Evolutionary conservation across 2,329 filamentous ascomycete genomes (phyloP).

Genomic region (Chaetomiaceae sp.): DNA sequence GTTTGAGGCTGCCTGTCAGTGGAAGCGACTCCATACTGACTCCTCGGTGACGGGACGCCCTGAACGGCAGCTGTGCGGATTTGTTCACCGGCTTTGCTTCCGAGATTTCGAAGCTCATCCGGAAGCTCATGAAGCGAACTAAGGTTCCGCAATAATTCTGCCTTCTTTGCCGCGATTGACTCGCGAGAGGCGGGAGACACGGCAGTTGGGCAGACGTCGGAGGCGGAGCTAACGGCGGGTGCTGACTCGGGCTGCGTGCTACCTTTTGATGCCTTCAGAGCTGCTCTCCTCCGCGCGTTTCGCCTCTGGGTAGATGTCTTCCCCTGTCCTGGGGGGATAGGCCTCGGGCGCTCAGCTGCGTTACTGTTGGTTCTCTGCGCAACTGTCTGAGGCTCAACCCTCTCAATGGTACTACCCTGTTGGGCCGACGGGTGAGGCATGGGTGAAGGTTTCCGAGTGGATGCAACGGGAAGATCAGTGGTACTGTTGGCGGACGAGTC

Average conservation of each 20-base stretch:
- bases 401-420: no score
- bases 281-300: slow-evolving; percentile 43
- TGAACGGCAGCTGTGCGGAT: slow-evolving; percentile 34
- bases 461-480: no score
- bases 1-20: slow-evolving; percentile 20
- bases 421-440: not conserved
- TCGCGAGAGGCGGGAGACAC: not conserved
- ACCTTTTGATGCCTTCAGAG: slow-evolving; percentile 16
- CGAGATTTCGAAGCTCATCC: not conserved
- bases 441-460: no score
- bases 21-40: slow-evolving; percentile 29
- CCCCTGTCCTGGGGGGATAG: slow-evolving; percentile 25
- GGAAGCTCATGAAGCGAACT: not conserved
- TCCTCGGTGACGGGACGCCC: slow-evolving; percentile 39
- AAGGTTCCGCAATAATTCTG: slow-evolving; percentile 31
- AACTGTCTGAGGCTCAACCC: no score
- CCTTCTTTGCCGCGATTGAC: slow-evolving; percentile 32
- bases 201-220: not conserved
- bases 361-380: not conserved
- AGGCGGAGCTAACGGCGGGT: not conserved
- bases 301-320: slow-evolving; percentile 43
- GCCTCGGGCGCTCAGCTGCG: not conserved
- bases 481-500: slow-evolving; percentile 13
- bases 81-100: not conserved
- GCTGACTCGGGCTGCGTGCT: not conserved